Conservation (phyloP, 2,329 filamentous ascomycete species). For the Tolypocladium pustulatum region DNA sequence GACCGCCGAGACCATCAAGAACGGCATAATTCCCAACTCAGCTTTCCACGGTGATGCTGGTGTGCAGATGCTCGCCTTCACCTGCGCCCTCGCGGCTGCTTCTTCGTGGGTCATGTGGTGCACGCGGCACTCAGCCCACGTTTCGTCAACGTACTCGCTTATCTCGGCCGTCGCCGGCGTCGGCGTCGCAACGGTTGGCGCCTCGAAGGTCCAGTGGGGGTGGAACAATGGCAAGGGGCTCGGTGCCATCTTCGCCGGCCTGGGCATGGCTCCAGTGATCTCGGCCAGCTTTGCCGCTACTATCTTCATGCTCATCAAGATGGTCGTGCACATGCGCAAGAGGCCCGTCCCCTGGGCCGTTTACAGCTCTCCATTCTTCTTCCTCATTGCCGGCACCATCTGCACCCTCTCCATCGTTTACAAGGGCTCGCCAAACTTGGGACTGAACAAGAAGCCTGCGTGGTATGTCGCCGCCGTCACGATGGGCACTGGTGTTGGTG, state of each 20-base stretch:
- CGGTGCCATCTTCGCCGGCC: constrained; percentile 60
- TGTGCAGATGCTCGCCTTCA: constrained; percentile 57
- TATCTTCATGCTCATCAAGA: constrained; percentile 58
- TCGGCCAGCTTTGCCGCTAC: constrained; percentile 51
- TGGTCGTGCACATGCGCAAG: constrained; percentile 59
- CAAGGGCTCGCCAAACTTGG: constrained; percentile 64
- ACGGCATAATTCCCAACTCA: constrained; percentile 52
- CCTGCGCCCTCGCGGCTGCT: constrained; percentile 50
- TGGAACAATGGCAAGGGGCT: constrained; percentile 60
- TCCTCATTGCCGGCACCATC: constrained; percentile 63
- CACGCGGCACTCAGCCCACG: constrained; percentile 59
- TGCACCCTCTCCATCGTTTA: constrained; percentile 71
- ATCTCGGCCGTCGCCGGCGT: constrained; percentile 58
- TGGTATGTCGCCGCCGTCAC: constrained; percentile 60
- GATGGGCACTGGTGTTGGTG: constrained; percentile 50
- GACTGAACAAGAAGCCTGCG: constrained; percentile 52
- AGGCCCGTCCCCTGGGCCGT: constrained; percentile 65
- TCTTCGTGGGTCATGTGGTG: constrained; percentile 71
- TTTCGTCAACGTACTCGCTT: constrained; percentile 60
- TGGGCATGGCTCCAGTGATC: constrained; percentile 61
- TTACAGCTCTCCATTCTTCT: constrained; percentile 64
- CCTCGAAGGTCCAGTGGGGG: constrained; percentile 53
- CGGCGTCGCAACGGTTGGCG: constrained; percentile 54
- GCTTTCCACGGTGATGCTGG: constrained; percentile 51
- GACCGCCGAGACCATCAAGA: constrained; percentile 68